Conservation (phyloP, 2,329 filamentous ascomycete species). For the Leptographium wingfieldii region DNA sequence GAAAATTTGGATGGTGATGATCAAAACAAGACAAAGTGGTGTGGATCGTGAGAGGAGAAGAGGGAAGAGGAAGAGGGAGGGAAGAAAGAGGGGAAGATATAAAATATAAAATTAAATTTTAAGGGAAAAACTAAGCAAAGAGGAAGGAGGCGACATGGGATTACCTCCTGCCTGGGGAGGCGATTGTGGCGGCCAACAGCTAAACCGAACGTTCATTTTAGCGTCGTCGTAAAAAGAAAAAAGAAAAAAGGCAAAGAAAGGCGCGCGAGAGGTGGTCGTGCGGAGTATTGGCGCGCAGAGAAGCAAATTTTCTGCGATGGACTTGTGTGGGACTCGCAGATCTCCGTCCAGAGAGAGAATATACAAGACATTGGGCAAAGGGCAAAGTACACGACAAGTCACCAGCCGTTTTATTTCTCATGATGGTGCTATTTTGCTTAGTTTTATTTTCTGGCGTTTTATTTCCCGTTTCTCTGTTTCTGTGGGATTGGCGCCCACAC, state of each 20-base stretch:
- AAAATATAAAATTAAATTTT: slow-evolving; percentile 5
- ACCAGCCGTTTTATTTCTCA: not conserved
- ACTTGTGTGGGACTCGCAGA: slow-evolving; percentile 1
- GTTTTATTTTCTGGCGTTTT: not conserved
- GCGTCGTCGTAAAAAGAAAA: not conserved
- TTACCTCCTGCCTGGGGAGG: slow-evolving; percentile 2
- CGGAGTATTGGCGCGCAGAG: not conserved
- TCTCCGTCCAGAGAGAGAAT: not conserved
- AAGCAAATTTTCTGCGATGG: not conserved
- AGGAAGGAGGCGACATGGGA: slow-evolving; percentile 8
- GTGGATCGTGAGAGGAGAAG: slow-evolving; percentile 9
- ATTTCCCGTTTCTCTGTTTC: not conserved
- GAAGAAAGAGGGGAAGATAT: slow-evolving; percentile 11
- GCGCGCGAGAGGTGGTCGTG: not conserved
- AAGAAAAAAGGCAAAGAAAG: not conserved
- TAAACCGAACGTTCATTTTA: slow-evolving; percentile 2
- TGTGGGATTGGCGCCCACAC: not conserved
- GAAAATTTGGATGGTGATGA: slow-evolving; percentile 7
- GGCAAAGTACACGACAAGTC: not conserved
- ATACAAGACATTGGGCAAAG: not conserved
- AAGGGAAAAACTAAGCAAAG: slow-evolving; percentile 5
- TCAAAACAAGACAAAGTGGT: slow-evolving; percentile 5
- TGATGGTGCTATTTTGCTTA: not conserved
- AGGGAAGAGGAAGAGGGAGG: slow-evolving; percentile 9
- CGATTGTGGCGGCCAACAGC: slow-evolving; percentile 8